A percentile compares a stretch with the other conserved stretches of the same genome.
These are phyloP conservation scores for Nannochloropsis gaditana DNA, from an alignment of 108 stramenopile species.

Conservation along the genomic window DNA sequence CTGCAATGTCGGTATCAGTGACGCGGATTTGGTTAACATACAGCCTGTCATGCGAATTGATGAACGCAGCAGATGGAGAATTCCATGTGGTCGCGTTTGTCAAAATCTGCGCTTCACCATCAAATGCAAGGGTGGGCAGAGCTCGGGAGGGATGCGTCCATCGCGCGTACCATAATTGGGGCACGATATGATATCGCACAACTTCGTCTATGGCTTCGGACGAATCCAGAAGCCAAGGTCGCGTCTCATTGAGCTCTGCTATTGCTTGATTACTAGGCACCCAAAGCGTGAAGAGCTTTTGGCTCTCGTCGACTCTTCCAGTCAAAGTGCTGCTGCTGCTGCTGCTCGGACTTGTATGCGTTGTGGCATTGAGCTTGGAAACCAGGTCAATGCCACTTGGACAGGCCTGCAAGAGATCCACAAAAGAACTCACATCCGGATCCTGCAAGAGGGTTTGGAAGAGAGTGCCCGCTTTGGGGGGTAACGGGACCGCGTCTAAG, in stretches of 20 bases:
- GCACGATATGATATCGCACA: background rate
- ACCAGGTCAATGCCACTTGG: background rate
- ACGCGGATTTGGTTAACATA: background rate
- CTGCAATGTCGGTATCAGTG: background rate
- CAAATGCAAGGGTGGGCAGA: background rate
- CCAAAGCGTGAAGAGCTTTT: background rate
- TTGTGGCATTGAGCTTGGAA: background rate
- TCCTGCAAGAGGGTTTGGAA: background rate
- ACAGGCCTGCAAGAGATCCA: background rate
- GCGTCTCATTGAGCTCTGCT: background rate
- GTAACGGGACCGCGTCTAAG: slow-evolving; percentile 23
- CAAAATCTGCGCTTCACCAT: slow-evolving; percentile 10
- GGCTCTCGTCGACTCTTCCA: too few species aligned
- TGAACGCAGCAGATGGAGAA: background rate
- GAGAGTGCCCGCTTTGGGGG: background rate
- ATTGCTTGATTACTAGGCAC: background rate
- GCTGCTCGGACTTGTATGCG: background rate
- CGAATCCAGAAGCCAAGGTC: background rate
- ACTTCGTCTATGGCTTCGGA: background rate
- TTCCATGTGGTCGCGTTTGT: background rate
- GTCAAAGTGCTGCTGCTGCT: background rate
- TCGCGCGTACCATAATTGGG: background rate
- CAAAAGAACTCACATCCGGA: background rate
- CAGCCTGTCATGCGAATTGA: too few species aligned
- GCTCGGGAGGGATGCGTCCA: background rate